These are phyloP conservation scores for Parsonsia alboflavescens DNA, from an alignment of 257 asterid species.

Conservation along the genomic window DNA sequence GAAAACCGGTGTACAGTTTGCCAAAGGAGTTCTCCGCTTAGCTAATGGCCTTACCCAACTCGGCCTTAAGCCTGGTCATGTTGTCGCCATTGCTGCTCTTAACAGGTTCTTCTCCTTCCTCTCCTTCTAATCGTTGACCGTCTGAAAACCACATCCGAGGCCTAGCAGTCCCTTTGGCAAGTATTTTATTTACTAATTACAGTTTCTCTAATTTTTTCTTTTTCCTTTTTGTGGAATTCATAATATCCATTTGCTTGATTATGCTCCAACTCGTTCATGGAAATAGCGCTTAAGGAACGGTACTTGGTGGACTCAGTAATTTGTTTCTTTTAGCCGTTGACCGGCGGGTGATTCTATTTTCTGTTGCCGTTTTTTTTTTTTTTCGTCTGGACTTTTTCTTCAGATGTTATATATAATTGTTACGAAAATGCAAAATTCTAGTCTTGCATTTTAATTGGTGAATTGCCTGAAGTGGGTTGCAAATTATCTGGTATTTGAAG, in stretches of 20 bases:
- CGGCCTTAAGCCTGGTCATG: slow-evolving; percentile 75
- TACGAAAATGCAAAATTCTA: too few relatives aligned
- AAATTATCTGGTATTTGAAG: background rate
- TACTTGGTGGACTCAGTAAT: background rate
- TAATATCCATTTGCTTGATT: background rate
- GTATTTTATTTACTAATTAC: background rate
- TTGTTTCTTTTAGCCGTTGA: background rate
- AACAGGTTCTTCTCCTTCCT: slow-evolving; percentile 45
- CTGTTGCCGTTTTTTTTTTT: background rate
- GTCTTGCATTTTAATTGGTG: background rate
- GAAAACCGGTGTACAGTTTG: slow-evolving; percentile 75
- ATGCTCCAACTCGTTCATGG: background rate
- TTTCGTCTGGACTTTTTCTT: background rate
- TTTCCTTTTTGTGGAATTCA: too few relatives aligned
- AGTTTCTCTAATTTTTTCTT: background rate
- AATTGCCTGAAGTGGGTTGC: background rate
- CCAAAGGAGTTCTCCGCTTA: slow-evolving; percentile 45
- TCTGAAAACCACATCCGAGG: too few relatives aligned
- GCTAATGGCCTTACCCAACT: slow-evolving; percentile 56
- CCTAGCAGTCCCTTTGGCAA: background rate
- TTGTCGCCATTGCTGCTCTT: slow-evolving; percentile 81
- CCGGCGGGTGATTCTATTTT: background rate
- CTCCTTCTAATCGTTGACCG: background rate
- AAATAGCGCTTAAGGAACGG: background rate
- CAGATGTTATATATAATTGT: background rate